These are phyloP conservation scores for Polygonum aviculare DNA, from an alignment of 148 eudicot genomes.

Conservation along the genomic window DNA sequence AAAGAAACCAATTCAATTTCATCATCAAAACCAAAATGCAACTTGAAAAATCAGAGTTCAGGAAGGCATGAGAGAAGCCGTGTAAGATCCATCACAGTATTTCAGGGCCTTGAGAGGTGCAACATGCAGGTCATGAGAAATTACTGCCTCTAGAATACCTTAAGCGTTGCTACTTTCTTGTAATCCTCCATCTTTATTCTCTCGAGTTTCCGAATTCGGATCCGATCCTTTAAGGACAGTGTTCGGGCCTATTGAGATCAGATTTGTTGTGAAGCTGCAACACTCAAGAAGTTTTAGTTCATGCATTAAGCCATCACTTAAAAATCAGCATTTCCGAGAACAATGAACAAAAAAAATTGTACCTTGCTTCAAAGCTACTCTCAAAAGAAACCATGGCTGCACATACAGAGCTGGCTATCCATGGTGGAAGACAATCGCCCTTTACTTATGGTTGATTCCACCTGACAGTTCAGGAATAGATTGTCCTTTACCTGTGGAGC, in stretches of 20 bases:
- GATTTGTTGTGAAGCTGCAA: slow-evolving; percentile 69
- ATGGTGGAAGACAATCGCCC: slow-evolving; percentile 79
- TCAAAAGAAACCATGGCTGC: slow-evolving; percentile 47
- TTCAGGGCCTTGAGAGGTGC: slow-evolving; percentile 60
- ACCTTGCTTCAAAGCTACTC: slow-evolving; percentile 73
- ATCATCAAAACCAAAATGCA: not conserved
- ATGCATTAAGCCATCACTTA: not conserved
- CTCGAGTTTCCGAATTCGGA: slow-evolving; percentile 22
- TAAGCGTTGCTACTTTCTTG: slow-evolving; percentile 21
- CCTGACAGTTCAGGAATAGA: slow-evolving; percentile 31
- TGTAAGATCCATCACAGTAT: slow-evolving; percentile 44
- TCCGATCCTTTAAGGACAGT: slow-evolving; percentile 36
- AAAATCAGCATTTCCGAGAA: no score
- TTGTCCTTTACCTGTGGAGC: slow-evolving; percentile 28
- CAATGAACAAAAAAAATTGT: slow-evolving; percentile 1
- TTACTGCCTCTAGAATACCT: slow-evolving; percentile 40
- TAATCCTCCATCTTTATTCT: slow-evolving; percentile 21
- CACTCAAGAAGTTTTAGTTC: not conserved
- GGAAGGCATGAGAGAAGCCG: slow-evolving; percentile 45
- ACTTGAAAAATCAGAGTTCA: slow-evolving; percentile 16
- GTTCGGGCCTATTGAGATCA: slow-evolving; percentile 61
- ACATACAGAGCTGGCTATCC: slow-evolving; percentile 55
- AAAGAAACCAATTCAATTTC: not conserved
- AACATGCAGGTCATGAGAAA: slow-evolving; percentile 32
- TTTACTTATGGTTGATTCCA: slow-evolving; percentile 56